Evolutionary conservation across 2,329 filamentous ascomycete genomes (phyloP).

Genomic region (Claviceps paspali): DNA sequence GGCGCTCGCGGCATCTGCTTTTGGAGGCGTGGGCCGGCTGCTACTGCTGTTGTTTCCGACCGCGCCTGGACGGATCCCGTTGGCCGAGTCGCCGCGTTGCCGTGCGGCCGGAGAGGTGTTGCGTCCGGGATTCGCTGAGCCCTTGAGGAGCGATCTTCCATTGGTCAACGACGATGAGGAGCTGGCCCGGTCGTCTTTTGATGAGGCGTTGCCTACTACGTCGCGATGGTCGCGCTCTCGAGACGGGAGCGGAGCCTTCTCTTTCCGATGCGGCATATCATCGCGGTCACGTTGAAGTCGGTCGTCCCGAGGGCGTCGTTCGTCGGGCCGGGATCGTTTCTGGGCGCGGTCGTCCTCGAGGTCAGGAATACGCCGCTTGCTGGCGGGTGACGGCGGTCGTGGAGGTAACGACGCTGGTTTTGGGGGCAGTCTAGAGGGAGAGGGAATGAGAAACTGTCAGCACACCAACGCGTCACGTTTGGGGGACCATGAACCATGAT

Average conservation of each 20-base stretch:
- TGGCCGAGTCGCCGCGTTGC: conserved; percentile 24
- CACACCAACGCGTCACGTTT: not conserved
- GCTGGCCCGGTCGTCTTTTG: conserved; percentile 14
- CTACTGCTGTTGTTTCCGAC: conserved; percentile 20
- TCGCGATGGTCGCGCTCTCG: conserved; percentile 5
- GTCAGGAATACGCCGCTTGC: conserved; percentile 31
- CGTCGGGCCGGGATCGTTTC: conserved; percentile 31
- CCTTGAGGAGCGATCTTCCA: conserved; percentile 21
- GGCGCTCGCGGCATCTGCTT: conserved; percentile 18
- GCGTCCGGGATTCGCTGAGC: conserved; percentile 11
- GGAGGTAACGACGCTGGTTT: conserved; percentile 22
- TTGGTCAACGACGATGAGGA: conserved; percentile 14
- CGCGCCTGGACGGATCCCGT: conserved; percentile 24
- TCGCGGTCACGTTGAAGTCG: conserved; percentile 18
- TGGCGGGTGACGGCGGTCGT: conserved; percentile 26
- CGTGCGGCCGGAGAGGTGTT: conserved; percentile 23
- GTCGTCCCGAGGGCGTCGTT: conserved; percentile 17
- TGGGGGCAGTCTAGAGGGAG: conserved; percentile 17
- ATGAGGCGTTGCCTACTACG: conserved; percentile 2
- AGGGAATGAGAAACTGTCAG: not conserved
- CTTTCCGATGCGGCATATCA: conserved; percentile 18
- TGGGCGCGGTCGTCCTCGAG: conserved; percentile 28
- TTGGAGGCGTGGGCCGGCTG: conserved; percentile 22
- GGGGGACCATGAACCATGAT: not conserved
- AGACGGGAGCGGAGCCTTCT: conserved; percentile 6